Evolutionary conservation across 2,329 filamentous ascomycete species (phyloP), one percentile per base, ranked within the genome.

Genomic region (Scedosporium minutisporum): DNA sequence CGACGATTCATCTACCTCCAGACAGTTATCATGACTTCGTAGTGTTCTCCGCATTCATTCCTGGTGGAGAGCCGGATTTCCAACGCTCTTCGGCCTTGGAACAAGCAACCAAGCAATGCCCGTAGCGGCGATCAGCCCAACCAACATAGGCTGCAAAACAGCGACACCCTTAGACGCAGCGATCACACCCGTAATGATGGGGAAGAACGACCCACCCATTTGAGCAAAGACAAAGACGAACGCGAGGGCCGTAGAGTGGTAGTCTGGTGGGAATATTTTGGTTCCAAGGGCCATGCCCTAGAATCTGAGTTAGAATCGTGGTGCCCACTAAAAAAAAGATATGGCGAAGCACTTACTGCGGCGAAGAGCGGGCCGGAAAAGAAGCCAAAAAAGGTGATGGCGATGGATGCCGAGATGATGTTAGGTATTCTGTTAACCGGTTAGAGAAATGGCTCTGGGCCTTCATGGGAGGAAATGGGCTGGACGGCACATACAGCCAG

Each of bases 141-240:
- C 76, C 1, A 83, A 70, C 16, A 84, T 78, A 0, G 82, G 82
- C 64, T 83, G 82, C 60, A 84, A 64, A 0, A 81, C 75, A 1
- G 73, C 69, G 0, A 84, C 81, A 0, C 81, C 80, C 0, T 72
- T 70, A 2, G 68, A 65, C 0, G 76, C 69, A 0, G 80, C 80
- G 12, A 85, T 74, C 1, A 84, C 68, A 1, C 82, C 83, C 0
- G 82, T 84, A 1, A 85, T 65, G 2, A 82, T 77, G 0, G 83
- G 82, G 63, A 85, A 85, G 0, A 84, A 66, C 0, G 80, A 78
- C 0, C 81, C 82, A 1, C 82, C 82, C 4, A 82, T 75, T 67
- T 85, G 82, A 0, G 81, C 81, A 21, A 84, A 73, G 0, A 85
- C 80, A 63, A 86, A 86, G 1, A 85, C 75, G n/a, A 84, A 78